Evolutionary conservation across 805 yeast genomes (phyloP).

Genomic region (Kodamaea jinghongensis): DNA sequence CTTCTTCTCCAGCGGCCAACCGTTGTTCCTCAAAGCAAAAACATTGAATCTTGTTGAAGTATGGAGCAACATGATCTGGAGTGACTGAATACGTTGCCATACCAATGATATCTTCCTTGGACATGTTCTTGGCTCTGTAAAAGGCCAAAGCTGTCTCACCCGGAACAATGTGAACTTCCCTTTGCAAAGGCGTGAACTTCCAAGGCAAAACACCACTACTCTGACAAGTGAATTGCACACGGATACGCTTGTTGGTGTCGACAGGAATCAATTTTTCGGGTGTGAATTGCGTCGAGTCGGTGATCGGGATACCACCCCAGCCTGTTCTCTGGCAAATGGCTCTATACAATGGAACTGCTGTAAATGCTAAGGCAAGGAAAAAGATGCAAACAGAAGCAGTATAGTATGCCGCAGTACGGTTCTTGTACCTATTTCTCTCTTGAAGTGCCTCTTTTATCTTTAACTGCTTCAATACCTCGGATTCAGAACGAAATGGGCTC

Average conservation of each 20-base stretch:
- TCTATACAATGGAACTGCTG: slow-evolving; percentile 90
- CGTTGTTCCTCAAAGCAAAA: slow-evolving; percentile 97
- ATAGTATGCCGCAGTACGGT: slow-evolving; percentile 61
- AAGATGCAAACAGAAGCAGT: slow-evolving; percentile 64
- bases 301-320: slow-evolving; percentile 92
- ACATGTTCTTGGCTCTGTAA: slow-evolving; percentile 83
- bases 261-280: slow-evolving; percentile 87
- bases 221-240: slow-evolving; percentile 87
- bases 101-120: slow-evolving; percentile 90
- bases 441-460: slow-evolving; percentile 22
- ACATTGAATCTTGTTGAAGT: slow-evolving; percentile 95
- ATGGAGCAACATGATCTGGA: slow-evolving; percentile 95
- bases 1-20: slow-evolving; percentile 92
- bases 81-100: slow-evolving; percentile 98
- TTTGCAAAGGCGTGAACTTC: slow-evolving; percentile 91
- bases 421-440: slow-evolving; percentile 31
- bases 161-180: slow-evolving; percentile 88
- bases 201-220: slow-evolving; percentile 89
- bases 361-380: slow-evolving; percentile 76
- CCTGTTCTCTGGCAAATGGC: slow-evolving; percentile 94
- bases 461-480: slow-evolving; percentile 7
- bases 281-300: slow-evolving; percentile 76
- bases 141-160: slow-evolving; percentile 98
- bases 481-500: no score
- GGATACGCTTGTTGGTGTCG: slow-evolving; percentile 74